Base-by-base conservation (phyloP, 192 early-diverging fungal species). In the Phlyctochytrium planicorne region DNA sequence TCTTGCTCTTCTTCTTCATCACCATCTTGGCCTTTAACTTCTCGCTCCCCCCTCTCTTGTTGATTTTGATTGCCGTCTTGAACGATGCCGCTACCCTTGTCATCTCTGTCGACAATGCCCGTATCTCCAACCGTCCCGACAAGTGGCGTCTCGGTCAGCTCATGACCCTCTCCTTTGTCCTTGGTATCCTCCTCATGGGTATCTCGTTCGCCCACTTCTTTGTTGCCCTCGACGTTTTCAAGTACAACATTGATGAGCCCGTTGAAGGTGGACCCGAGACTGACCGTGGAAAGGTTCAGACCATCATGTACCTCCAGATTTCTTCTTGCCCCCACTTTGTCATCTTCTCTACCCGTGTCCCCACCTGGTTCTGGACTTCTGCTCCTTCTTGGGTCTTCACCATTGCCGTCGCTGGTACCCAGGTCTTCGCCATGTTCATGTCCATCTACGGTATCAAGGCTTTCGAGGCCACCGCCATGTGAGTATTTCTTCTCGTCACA, bases 111-210 rank as follows among this genome's bases (percentile, higher is more conserved):
- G 95, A 97, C 82, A 94, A 96, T 66, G 90, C 95, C 25, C 83
- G 92, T 77, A 95, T 96, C 69, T 96, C 94, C 34, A 78, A 84
- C 50, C 77, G 78, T 24, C 95, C 94, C 14, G 93, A 96, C 87
- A 97, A 96, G 79, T 97, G 94, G 94, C 76, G 95, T 62, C 91
- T 97, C 69, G 94, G 95, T 23, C 95, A 97, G 68, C 79, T 97
- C 23, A 80, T 97, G 47, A 90, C 88, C 6, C 75, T 95, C 33
- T 94, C 92, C 0, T 69, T 89, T 31, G 70, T 94, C 27, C 83
- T 97, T 32, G 94, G 87, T 65, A 63, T 86, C 59, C 79, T 89
- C 32, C 82, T 97, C 64, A 87, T 89, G 3, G 82, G 65, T 17
- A 78, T 92, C 56, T 93, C 92, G 24, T 96, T 94, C 73, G 87